phyloP scores from a whole-genome alignment of 257 asterid species.

The Asclepias syriaca region DNA sequence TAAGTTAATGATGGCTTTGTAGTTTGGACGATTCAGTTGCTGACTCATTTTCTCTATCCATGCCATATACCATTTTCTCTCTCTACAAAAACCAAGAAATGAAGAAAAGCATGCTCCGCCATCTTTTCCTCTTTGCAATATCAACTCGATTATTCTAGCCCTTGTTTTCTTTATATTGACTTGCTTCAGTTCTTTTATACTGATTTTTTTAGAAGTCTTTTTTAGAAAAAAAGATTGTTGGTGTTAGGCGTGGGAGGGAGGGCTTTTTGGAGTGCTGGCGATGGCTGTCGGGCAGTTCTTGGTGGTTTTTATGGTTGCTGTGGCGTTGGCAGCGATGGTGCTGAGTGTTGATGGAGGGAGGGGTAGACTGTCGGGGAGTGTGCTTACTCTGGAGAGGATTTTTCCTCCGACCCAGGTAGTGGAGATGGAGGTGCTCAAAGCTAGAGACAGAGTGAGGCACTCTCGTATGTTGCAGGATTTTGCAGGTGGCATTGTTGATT shows the following conservation, averaged over 20 bases:
- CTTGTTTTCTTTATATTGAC: not conserved
- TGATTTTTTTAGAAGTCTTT: not conserved
- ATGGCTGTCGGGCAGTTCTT: conserved; percentile 39
- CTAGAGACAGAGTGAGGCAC: conserved; percentile 80
- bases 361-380: conserved; percentile 27
- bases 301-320: conserved; percentile 18
- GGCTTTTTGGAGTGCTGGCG: conserved; percentile 26
- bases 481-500: conserved; percentile 72
- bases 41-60: conserved; percentile 6
- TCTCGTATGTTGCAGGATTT: conserved; percentile 61
- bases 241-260: not conserved
- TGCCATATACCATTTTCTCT: not conserved
- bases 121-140: conserved; percentile 6
- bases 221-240: not conserved
- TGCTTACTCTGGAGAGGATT: conserved; percentile 57
- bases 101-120: conserved; percentile 14
- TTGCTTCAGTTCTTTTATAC: not conserved
- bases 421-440: conserved; percentile 53
- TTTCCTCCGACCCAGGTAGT: conserved; percentile 47
- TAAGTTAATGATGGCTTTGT: not conserved
- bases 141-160: conserved; percentile 4
- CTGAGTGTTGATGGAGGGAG: conserved; percentile 27
- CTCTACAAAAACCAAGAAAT: not conserved
- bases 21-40: not conserved
- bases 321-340: conserved; percentile 23